These are phyloP conservation scores for Sclerospora graminicola DNA, from an alignment of 352 stramenopile species.

Conservation along the genomic window DNA sequence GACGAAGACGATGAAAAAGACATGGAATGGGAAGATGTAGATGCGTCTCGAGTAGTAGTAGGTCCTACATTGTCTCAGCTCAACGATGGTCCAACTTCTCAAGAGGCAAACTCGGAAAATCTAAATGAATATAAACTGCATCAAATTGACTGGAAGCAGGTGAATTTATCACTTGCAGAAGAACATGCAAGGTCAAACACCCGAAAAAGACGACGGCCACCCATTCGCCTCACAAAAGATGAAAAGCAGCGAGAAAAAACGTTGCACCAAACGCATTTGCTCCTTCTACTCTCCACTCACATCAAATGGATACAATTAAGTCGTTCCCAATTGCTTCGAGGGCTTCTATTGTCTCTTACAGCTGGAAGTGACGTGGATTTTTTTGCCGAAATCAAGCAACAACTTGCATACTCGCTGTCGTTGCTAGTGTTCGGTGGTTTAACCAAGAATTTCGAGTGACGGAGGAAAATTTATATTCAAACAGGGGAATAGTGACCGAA, in stretches of 20 bases:
- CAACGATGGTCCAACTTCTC: not conserved
- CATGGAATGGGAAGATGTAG: conserved; percentile 59
- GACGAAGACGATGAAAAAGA: conserved; percentile 24
- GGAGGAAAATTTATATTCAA: conserved; percentile 2
- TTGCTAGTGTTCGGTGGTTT: conserved; percentile 68
- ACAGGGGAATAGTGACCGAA: conserved; percentile 27
- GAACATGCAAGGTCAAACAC: conserved; percentile 8
- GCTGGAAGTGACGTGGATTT: conserved; percentile 34
- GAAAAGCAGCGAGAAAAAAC: conserved; percentile 54
- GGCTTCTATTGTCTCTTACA: conserved; percentile 52
- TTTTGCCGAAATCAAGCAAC: conserved; percentile 20
- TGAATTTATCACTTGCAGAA: conserved; percentile 43
- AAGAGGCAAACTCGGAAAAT: conserved; percentile 6
- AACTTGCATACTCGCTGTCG: conserved; percentile 44
- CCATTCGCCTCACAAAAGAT: conserved; percentile 42
- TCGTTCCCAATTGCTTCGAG: conserved; percentile 32
- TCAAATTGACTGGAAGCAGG: conserved; percentile 54
- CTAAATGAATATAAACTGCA: conserved; percentile 17
- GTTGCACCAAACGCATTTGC: conserved; percentile 60
- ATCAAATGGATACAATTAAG: conserved; percentile 36
- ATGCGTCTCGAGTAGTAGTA: conserved; percentile 5
- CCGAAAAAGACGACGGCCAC: conserved; percentile 23
- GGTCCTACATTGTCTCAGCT: not conserved
- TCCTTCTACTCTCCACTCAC: conserved; percentile 44
- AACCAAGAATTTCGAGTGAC: conserved; percentile 28